A percentile compares a stretch with the other conserved stretches of the same genome.
Evolutionary conservation across 2,329 filamentous ascomycete genomes (phyloP).

Genomic region (Daldinia sp.): DNA sequence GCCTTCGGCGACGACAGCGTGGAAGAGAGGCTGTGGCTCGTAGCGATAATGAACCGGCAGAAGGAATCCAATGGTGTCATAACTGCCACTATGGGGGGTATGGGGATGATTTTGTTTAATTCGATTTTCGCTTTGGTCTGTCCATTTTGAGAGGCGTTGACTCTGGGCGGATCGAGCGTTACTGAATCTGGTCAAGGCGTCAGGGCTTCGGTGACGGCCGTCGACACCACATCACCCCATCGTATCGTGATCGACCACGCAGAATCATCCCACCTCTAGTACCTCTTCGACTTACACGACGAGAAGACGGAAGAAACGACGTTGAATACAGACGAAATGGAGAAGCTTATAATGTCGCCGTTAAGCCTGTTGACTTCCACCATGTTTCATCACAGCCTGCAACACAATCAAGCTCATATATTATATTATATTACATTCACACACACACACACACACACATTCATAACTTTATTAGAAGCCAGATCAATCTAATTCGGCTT

Average conservation of each 20-base stretch:
- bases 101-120: conserved; percentile 30
- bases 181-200: conserved; percentile 34
- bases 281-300: conserved; percentile 28
- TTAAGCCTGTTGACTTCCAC: conserved; percentile 19
- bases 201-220: conserved; percentile 39
- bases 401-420: conserved; percentile 36
- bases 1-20: conserved; percentile 32
- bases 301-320: conserved; percentile 26
- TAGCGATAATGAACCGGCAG: conserved; percentile 40
- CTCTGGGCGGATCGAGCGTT: conserved; percentile 27
- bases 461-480: conserved; percentile 19
- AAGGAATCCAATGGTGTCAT: conserved; percentile 27
- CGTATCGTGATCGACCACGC: conserved; percentile 36
- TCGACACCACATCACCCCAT: conserved; percentile 40
- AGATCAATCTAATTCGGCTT: conserved; percentile 27
- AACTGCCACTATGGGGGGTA: conserved; percentile 18
- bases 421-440: not conserved
- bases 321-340: conserved; percentile 21
- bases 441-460: not conserved
- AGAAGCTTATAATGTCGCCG: conserved; percentile 39
- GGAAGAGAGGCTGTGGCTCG: conserved; percentile 22
- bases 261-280: conserved; percentile 35
- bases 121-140: conserved; percentile 32
- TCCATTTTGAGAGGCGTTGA: conserved; percentile 26
- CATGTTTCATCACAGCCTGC: conserved; percentile 43